Conservation (phyloP, 164 flowering plant species). For the Vitis rupestris region DNA sequence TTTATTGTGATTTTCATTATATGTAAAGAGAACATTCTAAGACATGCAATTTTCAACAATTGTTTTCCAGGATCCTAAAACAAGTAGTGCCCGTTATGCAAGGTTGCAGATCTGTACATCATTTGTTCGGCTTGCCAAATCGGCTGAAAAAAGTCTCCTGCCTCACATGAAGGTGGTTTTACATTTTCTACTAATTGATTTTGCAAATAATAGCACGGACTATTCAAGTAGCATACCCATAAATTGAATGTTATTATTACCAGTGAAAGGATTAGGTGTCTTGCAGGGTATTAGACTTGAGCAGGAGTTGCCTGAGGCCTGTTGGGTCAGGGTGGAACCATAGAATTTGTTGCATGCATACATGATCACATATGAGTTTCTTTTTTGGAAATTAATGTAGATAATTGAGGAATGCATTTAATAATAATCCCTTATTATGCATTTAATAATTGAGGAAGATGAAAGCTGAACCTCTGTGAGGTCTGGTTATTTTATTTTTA, state of each 20-base stretch:
- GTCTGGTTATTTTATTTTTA: not conserved
- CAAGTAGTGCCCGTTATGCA: constrained; percentile 72
- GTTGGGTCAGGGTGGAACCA: not conserved
- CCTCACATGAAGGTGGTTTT: constrained; percentile 92
- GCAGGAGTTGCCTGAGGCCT: not conserved
- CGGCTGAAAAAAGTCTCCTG: constrained; percentile 81
- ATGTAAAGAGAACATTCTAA: constrained; percentile 5
- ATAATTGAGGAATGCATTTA: not conserved
- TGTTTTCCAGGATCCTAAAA: constrained; percentile 78
- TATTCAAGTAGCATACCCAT: not conserved
- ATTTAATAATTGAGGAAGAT: not conserved
- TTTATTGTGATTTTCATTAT: not conserved
- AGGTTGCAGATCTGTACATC: constrained; percentile 94
- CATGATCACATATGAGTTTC: not conserved
- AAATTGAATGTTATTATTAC: not conserved
- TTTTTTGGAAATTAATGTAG: not conserved
- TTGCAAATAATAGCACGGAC: not conserved
- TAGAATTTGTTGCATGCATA: not conserved
- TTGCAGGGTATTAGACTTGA: not conserved
- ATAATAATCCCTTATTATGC: not conserved
- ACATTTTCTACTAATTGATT: not conserved
- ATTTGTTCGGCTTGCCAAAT: constrained; percentile 84
- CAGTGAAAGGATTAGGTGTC: not conserved
- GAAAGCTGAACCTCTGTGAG: not conserved
- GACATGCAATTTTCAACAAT: not conserved